These are phyloP conservation scores for sunflower (Helianthus annuus) DNA, from an alignment of 129 eudicot genomes.

Conservation along the genomic window HanXRQr2.0-SUNRISE NC_035449.2:16167277-16167776, in stretches of 20 bases:
- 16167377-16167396: not conserved
- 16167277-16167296: slow-evolving; percentile 96
- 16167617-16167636: slow-evolving; percentile 4
- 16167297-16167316: slow-evolving; percentile 98
- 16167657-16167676: slow-evolving; percentile 91
- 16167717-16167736: slow-evolving; percentile 78
- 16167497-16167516: too few relatives aligned
- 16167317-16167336: slow-evolving; percentile 60
- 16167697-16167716: slow-evolving; percentile 98
- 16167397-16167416: not conserved
- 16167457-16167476: too few relatives aligned
- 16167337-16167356: slow-evolving; percentile 4
- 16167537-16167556: too few relatives aligned
- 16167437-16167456: too few relatives aligned
- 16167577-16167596: too few relatives aligned
- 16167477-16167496: too few relatives aligned
- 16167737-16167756: slow-evolving; percentile 68
- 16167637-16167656: slow-evolving; percentile 22
- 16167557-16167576: too few relatives aligned
- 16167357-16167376: not conserved
- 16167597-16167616: slow-evolving; percentile 4
- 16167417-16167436: too few relatives aligned
- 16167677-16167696: slow-evolving; percentile 99
- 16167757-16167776: slow-evolving; percentile 1
- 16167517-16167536: too few relatives aligned